Conservation (phyloP, 1,284 basidiomycete species). For the Cryptococcus floricola region DNA sequence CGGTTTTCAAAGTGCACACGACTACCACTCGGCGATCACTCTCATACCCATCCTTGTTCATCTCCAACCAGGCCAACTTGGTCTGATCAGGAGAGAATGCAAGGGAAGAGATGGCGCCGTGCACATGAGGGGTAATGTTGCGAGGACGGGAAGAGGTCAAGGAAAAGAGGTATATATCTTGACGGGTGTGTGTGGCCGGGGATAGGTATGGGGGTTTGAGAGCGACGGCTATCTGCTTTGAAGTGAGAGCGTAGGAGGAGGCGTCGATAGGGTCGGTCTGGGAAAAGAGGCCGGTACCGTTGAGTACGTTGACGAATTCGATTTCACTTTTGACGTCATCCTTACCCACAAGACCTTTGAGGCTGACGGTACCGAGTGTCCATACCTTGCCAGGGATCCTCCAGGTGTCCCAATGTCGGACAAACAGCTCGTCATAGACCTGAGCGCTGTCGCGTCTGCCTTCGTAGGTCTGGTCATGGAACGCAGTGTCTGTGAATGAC, state of each 20-base stretch:
- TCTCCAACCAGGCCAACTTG: conserved; percentile 79
- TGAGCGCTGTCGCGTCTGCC: conserved; percentile 67
- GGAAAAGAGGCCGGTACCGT: conserved; percentile 62
- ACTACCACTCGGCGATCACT: conserved; percentile 62
- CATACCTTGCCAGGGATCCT: conserved; percentile 62
- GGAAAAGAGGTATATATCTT: conserved; percentile 49
- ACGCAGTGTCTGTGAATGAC: conserved; percentile 61
- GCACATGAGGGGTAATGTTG: conserved; percentile 68
- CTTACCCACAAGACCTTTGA: conserved; percentile 51
- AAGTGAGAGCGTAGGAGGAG: conserved; percentile 58
- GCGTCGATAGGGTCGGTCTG: conserved; percentile 72
- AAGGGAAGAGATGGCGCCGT: conserved; percentile 72
- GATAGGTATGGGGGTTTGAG: conserved; percentile 72
- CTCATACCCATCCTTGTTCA: conserved; percentile 82
- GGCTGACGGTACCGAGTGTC: conserved; percentile 33
- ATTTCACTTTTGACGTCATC: conserved; percentile 24
- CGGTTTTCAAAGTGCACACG: conserved; percentile 56
- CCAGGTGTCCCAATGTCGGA: conserved; percentile 89
- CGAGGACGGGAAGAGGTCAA: conserved; percentile 16
- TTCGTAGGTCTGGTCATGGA: conserved; percentile 66
- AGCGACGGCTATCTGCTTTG: conserved; percentile 69
- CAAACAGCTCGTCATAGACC: conserved; percentile 73
- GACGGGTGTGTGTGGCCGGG: conserved; percentile 57
- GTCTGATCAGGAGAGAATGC: conserved; percentile 63
- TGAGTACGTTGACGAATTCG: conserved; percentile 60